These are phyloP conservation scores for Arctostaphylos glauca DNA, from an alignment of 148 eudicot genomes.

Conservation along the genomic window DNA sequence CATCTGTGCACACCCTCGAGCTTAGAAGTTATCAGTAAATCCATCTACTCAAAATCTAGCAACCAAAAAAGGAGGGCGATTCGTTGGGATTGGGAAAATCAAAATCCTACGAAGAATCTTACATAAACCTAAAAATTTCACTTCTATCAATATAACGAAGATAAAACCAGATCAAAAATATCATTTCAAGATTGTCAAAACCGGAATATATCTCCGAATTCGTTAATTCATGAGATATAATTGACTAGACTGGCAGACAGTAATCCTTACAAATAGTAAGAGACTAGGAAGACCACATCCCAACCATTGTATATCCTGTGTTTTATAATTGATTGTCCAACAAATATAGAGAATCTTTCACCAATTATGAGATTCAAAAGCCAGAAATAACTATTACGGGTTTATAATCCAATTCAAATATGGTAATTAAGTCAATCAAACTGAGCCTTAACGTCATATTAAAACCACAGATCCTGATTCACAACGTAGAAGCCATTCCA, in stretches of 20 bases:
- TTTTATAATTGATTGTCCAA: too few species aligned
- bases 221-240: neutral
- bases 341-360: too few species aligned
- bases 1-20: neutral
- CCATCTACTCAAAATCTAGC: neutral
- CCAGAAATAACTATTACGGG: too few species aligned
- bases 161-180: constrained; percentile 2
- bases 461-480: neutral
- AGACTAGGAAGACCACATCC: too few species aligned
- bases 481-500: neutral
- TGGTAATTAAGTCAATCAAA: neutral
- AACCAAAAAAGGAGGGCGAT: neutral
- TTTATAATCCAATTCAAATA: neutral
- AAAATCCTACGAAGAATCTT: neutral
- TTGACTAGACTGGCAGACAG: neutral
- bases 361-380: too few species aligned
- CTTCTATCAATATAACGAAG: neutral
- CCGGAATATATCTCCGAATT: neutral
- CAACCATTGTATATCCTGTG: too few species aligned
- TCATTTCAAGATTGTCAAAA: neutral
- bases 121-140: neutral
- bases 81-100: neutral
- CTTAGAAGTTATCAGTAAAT: neutral
- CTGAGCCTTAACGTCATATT: neutral
- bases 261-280: too few species aligned